Evolutionary conservation across 257 asterid species (phyloP).

Genomic region (Primulina eburnea): DNA sequence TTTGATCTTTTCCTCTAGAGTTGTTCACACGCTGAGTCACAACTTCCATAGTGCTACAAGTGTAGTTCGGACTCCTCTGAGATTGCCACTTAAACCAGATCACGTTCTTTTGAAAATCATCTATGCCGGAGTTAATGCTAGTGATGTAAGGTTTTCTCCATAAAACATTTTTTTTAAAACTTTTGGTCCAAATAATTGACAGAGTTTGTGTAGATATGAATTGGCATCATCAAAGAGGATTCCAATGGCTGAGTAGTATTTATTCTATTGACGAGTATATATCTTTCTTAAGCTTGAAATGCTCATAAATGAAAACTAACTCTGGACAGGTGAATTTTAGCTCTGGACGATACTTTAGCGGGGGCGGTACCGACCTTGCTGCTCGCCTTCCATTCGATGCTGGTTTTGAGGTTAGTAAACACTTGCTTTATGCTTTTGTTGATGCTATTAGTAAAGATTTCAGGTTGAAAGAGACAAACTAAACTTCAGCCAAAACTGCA

Average conservation of each 20-base stretch:
- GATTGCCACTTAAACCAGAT: conserved; percentile 70
- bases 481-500: neutral
- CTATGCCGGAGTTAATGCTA: conserved; percentile 98
- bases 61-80: conserved; percentile 55
- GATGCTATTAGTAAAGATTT: neutral
- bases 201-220: conserved; percentile 8
- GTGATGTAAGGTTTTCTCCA: conserved; percentile 68
- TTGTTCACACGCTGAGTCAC: conserved; percentile 87
- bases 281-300: conserved; percentile 14
- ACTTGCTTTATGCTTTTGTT: conserved; percentile 8
- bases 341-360: conserved; percentile 87
- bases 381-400: conserved; percentile 92
- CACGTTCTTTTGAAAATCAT: conserved; percentile 80
- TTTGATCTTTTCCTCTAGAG: conserved; percentile 42
- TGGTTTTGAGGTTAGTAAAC: conserved; percentile 76
- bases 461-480: conserved; percentile 11
- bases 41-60: conserved; percentile 75
- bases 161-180: conserved; percentile 1
- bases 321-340: conserved; percentile 83
- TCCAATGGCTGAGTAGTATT: neutral
- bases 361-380: conserved; percentile 49
- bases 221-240: conserved; percentile 9
- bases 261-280: conserved; percentile 4
- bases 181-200: neutral
- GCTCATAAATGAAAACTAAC: conserved; percentile 24